Evolutionary conservation across 306 rosid genomes (phyloP), one percentile per base, ranked within the genome.

Genomic region (Fragaria vesca): DNA sequence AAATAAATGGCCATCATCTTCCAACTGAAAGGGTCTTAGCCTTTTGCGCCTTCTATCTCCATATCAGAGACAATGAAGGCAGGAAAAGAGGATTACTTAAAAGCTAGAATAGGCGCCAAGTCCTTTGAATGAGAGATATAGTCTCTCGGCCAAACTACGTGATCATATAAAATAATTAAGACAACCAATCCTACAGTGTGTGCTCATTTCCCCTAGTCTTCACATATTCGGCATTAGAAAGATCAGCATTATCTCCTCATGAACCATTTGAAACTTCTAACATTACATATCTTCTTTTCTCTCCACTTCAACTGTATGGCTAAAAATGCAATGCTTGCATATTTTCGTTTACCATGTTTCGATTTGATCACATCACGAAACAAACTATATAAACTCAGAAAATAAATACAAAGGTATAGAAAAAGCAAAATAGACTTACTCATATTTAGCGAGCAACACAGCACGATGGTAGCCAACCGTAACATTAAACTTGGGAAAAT

Each of bases 391-490:
- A 57, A 26, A 11, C 16, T 12, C 32, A 61, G 36, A 0, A 11
- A 24, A 42, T 6, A 52, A 5, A 50, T 16, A 0, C 55, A 3
- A 50, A 17, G 20, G 4, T 28, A 69, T 7, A 43, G 38, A 60
- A 5, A 42, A 8, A 74, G 10, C 12, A 17, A 46, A 11, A 61
- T 26, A 83, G 78, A 3, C 87, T 80, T 87, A 94, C 98, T 88
- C 67, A 80, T 92, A 86, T 83, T 81, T 89, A 75, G 98, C 77
- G 51, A 92, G 95, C 85, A 94, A 83, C 71, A 94, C 98, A 0
- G 97, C 93, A 18, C 98, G 97, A 80, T 92, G 97, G 82, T 94
- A 94, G 21, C 83, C 91, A 16, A 94, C 91, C 0, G 95, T 94
- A 21, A 90, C 92, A 81, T 92, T 94, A 63, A 85, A 90, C 70